These are phyloP conservation scores for Stropharia rugosoannulata DNA, from an alignment of 768 basidiomycete species.

Conservation along the genomic window DNA sequence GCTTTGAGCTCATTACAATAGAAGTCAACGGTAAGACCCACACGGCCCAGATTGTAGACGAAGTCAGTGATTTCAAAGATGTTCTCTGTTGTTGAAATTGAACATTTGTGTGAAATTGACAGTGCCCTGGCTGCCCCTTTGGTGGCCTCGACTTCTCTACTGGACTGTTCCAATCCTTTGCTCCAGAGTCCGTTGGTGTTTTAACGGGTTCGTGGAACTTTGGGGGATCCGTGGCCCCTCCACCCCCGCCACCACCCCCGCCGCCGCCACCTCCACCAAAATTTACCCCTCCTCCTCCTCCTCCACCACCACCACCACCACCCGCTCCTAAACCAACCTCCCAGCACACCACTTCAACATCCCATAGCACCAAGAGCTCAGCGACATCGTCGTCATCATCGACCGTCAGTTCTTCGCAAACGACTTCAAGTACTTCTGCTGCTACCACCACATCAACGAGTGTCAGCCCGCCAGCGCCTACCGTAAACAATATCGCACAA, in stretches of 20 bases:
- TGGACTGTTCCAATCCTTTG: slow-evolving; percentile 61
- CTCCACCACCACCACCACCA: slow-evolving; percentile 3
- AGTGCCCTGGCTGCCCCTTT: slow-evolving; percentile 45
- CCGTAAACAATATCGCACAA: slow-evolving; percentile 12
- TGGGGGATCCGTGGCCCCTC: slow-evolving; percentile 21
- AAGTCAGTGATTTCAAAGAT: slow-evolving; percentile 31
- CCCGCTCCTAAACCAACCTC: background rate
- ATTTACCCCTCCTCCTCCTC: slow-evolving; percentile 2
- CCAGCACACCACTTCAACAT: background rate
- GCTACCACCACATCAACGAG: background rate
- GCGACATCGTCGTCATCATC: slow-evolving; percentile 9
- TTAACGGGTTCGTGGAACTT: slow-evolving; percentile 57
- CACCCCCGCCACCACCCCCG: slow-evolving; percentile 15
- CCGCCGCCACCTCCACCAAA: slow-evolving; percentile 12
- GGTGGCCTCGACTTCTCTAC: slow-evolving; percentile 62
- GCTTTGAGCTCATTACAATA: slow-evolving; percentile 55
- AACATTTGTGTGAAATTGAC: background rate
- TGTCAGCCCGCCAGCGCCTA: background rate
- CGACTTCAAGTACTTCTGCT: slow-evolving; percentile 8
- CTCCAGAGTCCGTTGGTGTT: slow-evolving; percentile 41
- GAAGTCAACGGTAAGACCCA: slow-evolving; percentile 44
- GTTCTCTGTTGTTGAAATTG: background rate
- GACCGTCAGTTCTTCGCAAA: background rate
- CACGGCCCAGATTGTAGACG: slow-evolving; percentile 52
- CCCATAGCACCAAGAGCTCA: background rate